Conservation (phyloP, 2,329 filamentous ascomycete genomes). For the Diplodia intermedia region DNA sequence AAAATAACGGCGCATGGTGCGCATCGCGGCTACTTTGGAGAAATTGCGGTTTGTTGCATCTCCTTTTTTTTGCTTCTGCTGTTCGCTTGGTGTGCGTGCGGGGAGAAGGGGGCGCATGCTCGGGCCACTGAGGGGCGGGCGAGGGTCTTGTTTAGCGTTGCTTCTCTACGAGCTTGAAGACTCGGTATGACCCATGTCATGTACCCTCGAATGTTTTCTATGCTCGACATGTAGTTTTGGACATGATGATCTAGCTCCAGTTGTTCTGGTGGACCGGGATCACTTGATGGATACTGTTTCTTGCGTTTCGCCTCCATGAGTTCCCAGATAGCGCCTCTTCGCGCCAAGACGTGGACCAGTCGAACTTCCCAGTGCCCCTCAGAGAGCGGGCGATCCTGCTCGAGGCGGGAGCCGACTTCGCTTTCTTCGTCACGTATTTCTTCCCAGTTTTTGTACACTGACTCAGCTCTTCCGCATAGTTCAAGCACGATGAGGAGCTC, state of each 20-base stretch:
- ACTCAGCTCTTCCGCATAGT: not conserved
- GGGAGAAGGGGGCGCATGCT: not conserved
- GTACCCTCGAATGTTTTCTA: not conserved
- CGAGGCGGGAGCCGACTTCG: not conserved
- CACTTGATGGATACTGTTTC: too few relatives aligned
- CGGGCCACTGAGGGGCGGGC: not conserved
- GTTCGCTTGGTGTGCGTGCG: not conserved
- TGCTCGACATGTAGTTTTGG: not conserved
- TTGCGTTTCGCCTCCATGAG: not conserved
- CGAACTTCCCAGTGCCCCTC: not conserved
- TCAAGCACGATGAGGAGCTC: not conserved
- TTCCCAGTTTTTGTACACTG: not conserved
- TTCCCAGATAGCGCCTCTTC: not conserved
- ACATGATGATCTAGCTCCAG: not conserved
- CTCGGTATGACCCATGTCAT: not conserved
- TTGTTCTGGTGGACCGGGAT: too few relatives aligned
- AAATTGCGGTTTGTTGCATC: not conserved
- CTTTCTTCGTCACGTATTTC: not conserved
- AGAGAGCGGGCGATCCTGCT: not conserved
- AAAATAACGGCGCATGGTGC: not conserved
- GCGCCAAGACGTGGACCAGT: not conserved
- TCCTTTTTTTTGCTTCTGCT: not conserved
- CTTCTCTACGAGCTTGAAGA: not conserved
- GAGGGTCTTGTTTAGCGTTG: not conserved
- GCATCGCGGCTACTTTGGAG: not conserved